A percentile compares a stretch with the other conserved stretches of the same genome.
Conservation (phyloP, 2,329 filamentous ascomycete genomes). For the Penicillium verrucosum region DNA sequence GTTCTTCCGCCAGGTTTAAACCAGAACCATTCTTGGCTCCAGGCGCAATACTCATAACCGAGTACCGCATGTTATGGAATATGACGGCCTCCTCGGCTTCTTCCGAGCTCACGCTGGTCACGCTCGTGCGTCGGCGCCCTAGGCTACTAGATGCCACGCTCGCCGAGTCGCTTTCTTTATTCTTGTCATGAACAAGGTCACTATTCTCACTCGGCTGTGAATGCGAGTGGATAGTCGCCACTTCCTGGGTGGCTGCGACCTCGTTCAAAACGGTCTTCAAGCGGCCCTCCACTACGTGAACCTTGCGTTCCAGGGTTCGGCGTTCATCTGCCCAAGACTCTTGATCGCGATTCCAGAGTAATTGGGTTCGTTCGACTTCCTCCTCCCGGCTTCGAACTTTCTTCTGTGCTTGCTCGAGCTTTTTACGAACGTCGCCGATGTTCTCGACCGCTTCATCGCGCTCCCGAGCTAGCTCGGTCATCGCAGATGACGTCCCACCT, state of each 20-base stretch:
- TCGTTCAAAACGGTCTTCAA: constrained; percentile 83
- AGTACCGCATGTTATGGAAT: constrained; percentile 64
- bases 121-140: constrained; percentile 57
- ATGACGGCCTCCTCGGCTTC: constrained; percentile 49
- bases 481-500: constrained; percentile 78
- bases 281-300: constrained; percentile 86
- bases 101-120: constrained; percentile 51
- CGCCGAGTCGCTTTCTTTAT: constrained; percentile 61
- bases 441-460: constrained; percentile 77
- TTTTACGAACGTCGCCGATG: constrained; percentile 67
- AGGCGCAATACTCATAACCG: constrained; percentile 59
- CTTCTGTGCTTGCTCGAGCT: constrained; percentile 74
- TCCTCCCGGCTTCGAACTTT: constrained; percentile 77
- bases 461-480: constrained; percentile 79
- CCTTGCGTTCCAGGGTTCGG: constrained; percentile 74
- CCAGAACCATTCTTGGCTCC: constrained; percentile 58
- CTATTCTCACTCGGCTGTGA: constrained; percentile 57
- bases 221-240: constrained; percentile 25
- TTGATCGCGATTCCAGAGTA: constrained; percentile 79
- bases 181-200: constrained; percentile 59
- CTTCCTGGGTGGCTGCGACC: constrained; percentile 52
- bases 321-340: constrained; percentile 80
- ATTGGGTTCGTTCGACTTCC: constrained; percentile 72
- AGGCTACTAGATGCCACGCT: constrained; percentile 71
- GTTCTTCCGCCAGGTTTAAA: constrained; percentile 82